phyloP scores from a whole-genome alignment of 108 stramenopile species.

The Skeletonema tropicum region DNA sequence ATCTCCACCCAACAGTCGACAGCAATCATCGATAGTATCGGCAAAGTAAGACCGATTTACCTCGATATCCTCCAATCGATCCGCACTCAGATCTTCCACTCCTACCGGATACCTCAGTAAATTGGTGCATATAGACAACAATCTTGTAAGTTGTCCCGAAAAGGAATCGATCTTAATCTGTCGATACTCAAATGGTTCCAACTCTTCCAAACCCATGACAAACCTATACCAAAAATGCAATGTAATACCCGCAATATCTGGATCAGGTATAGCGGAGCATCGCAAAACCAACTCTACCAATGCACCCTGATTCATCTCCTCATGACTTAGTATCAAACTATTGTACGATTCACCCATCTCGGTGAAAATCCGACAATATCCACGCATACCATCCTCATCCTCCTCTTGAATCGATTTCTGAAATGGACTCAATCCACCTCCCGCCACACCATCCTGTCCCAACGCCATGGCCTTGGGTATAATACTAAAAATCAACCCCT shows the following conservation, averaged over 20 bases:
- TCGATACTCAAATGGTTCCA: conserved; percentile 81
- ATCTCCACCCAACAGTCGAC: conserved; percentile 80
- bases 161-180: conserved; percentile 81
- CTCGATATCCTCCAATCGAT: conserved; percentile 79
- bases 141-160: conserved; percentile 59
- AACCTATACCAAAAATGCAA: conserved; percentile 94
- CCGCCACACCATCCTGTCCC: conserved; percentile 9
- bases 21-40: conserved; percentile 90
- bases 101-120: conserved; percentile 75
- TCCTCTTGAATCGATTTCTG: conserved; percentile 53
- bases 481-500: conserved; percentile 67
- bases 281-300: conserved; percentile 79
- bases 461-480: conserved; percentile 74
- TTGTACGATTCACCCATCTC: conserved; percentile 97
- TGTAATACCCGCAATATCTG: conserved; percentile 85
- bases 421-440: conserved; percentile 14
- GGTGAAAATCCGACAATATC: conserved; percentile 90
- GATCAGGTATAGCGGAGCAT: conserved; percentile 75
- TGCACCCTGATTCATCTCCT: conserved; percentile 55
- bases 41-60: conserved; percentile 77
- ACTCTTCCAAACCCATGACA: conserved; percentile 73
- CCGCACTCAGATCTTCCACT: conserved; percentile 64
- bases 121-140: conserved; percentile 64
- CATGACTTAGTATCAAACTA: conserved; percentile 73
- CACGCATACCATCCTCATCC: conserved; percentile 85